These are phyloP conservation scores for Russula sp. DNA, from an alignment of 768 basidiomycete genomes.

Conservation along the genomic window DNA sequence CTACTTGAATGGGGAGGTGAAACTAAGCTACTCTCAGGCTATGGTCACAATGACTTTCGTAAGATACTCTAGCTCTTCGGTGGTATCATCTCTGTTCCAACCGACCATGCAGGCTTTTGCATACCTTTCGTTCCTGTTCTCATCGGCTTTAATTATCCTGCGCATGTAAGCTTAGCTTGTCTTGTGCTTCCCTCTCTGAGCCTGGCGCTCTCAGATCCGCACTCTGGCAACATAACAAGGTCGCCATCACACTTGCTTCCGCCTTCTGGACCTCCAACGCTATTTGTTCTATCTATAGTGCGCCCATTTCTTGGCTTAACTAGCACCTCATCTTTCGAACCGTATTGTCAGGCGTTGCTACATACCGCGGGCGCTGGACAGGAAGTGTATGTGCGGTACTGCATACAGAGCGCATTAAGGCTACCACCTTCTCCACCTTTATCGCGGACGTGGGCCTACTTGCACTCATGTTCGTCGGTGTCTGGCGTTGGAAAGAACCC, in stretches of 20 bases:
- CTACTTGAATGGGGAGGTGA: neutral
- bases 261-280: neutral
- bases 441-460: neutral
- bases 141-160: slow-evolving; percentile 10
- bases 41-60: neutral
- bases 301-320: neutral
- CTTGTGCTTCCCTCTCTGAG: neutral
- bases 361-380: neutral
- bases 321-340: neutral
- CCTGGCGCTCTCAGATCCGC: neutral
- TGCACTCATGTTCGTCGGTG: neutral
- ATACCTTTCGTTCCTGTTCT: neutral
- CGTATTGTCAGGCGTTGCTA: neutral
- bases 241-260: neutral
- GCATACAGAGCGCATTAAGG: neutral
- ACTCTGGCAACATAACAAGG: slow-evolving; percentile 1
- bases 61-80: neutral
- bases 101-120: neutral
- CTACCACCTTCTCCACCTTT: neutral
- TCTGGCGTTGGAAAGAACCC: slow-evolving; percentile 4
- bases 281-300: neutral
- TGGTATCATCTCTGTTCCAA: neutral
- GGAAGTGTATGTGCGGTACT: neutral
- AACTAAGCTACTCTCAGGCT: neutral
- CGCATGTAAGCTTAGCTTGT: neutral